Percentiles rank a stretch among this genome's conserved stretches.
phyloP scores from a whole-genome alignment of 2,329 filamentous ascomycete genomes.

The Ophidiomyces ophidiicola region DNA sequence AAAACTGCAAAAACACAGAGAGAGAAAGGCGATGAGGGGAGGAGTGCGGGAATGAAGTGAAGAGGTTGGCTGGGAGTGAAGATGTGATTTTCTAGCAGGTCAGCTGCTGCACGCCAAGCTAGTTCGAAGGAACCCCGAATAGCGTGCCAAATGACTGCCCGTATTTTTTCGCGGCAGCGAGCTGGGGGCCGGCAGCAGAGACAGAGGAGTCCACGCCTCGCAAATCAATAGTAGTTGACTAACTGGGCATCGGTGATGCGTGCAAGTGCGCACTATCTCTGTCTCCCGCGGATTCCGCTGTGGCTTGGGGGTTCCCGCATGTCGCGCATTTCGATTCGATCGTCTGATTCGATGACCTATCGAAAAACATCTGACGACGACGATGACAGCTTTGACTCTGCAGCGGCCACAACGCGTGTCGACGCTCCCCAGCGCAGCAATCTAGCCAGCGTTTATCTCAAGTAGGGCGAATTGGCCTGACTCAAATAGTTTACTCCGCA shows the following conservation, averaged over 20 bases:
- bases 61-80: constrained; percentile 2
- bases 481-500: too few species aligned
- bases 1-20: constrained; percentile 1
- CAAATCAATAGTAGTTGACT: neutral
- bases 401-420: too few species aligned
- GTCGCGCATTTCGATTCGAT: too few species aligned
- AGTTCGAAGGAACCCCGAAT: constrained; percentile 5
- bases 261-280: neutral
- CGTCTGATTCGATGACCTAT: too few species aligned
- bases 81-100: constrained; percentile 5
- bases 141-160: constrained; percentile 3
- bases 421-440: too few species aligned
- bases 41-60: constrained; percentile 4
- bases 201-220: neutral
- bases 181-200: neutral
- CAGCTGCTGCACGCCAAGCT: constrained; percentile 6
- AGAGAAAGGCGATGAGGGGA: constrained; percentile 1
- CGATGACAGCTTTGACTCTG: too few species aligned
- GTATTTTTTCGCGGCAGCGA: neutral
- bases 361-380: too few species aligned
- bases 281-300: neutral
- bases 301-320: too few species aligned
- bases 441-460: too few species aligned
- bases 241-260: neutral
- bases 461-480: too few species aligned